phyloP scores from a whole-genome alignment of 495 filamentous ascomycete species.

The Aspergillus homomorphus region DNA sequence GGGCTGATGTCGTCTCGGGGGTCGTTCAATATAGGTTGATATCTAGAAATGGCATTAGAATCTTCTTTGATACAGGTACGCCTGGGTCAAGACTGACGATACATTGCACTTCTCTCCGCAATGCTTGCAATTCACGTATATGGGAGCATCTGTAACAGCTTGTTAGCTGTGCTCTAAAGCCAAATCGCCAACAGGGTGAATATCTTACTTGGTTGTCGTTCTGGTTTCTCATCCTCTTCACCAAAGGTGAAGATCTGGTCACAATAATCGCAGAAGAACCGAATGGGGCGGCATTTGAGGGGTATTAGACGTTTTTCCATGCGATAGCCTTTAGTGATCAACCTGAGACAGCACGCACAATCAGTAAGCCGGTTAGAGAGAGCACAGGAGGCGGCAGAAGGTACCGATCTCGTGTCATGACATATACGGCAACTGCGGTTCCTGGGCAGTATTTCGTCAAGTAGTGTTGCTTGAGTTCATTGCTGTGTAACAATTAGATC shows the following conservation, averaged over 20 bases:
- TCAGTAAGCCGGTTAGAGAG: not conserved
- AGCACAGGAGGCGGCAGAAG: not conserved
- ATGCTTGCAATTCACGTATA: slow-evolving; percentile 22
- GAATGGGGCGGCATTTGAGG: slow-evolving; percentile 24
- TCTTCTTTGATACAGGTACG: not conserved
- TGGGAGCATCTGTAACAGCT: slow-evolving; percentile 12
- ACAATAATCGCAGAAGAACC: slow-evolving; percentile 26
- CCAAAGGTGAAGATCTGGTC: slow-evolving; percentile 23
- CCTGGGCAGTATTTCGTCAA: slow-evolving; percentile 29
- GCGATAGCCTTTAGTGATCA: slow-evolving; percentile 34
- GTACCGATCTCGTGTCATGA: slow-evolving; percentile 34
- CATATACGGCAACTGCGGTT: slow-evolving; percentile 28
- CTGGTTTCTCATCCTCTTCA: slow-evolving; percentile 17
- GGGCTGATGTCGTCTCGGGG: slow-evolving; percentile 20
- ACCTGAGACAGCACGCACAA: slow-evolving; percentile 8
- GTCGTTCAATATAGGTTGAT: slow-evolving; percentile 23
- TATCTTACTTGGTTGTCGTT: slow-evolving; percentile 19
- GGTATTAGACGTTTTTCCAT: slow-evolving; percentile 30
- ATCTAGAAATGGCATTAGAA: slow-evolving; percentile 18
- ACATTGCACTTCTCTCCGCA: slow-evolving; percentile 27
- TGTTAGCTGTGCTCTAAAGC: slow-evolving; percentile 4
- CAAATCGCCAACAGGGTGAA: not conserved
- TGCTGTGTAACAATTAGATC: slow-evolving; percentile 13
- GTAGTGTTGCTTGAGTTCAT: slow-evolving; percentile 29
- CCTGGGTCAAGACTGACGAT: slow-evolving; percentile 16